Base-by-base conservation (phyloP, 495 filamentous ascomycete genomes). In the Penicillium egyptiacum region DNA sequence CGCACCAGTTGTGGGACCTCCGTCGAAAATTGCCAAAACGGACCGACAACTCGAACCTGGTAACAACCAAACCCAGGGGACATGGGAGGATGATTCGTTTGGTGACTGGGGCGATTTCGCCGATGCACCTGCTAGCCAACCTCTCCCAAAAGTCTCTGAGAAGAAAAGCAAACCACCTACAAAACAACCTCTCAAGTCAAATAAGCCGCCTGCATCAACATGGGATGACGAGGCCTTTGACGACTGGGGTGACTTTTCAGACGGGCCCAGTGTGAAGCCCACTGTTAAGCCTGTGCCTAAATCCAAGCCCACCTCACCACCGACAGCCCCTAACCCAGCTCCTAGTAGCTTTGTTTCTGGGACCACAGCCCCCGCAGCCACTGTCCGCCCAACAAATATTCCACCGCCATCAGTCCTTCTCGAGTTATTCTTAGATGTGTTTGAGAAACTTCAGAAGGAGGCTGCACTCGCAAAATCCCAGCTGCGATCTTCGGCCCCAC, bases 361-460 rank as follows among this genome's bases (percentile, higher is more conserved):
- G 12, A 53, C 30, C 11, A 11, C 55, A 14, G 12, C 49, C 30
- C 33, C 67, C 53, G 50, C 61, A 17, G 59, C 75, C 47, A 61
- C 35, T 8, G 65, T 79, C 33, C 89, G 91, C 6, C 92, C 92
- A 52, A 90, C 87, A 9, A 96, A 96, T 69, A 84, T 96, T 4
- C 93, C 94, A 19, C 91, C 94, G 2, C 95, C 95, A 8, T 88
- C 88, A 16, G 76, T 94, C 45, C 75, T 98, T 5, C 79, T 98
- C 23, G 80, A 89, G 35, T 68, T 91, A 10, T 89, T 96, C 65
- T 82, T 88, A 25, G 70, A 78, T 12, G 67, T 90, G 6, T 80
- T 94, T 58, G 77, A 84, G 20, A 62, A 64, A 37, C 68, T 80
- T 10, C 72, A 72, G 17, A 67, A 74, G 48, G 77, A 73, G 30